phyloP scores from a whole-genome alignment of 2,329 filamentous ascomycete genomes.

The Elsinoe arachidis region DNA sequence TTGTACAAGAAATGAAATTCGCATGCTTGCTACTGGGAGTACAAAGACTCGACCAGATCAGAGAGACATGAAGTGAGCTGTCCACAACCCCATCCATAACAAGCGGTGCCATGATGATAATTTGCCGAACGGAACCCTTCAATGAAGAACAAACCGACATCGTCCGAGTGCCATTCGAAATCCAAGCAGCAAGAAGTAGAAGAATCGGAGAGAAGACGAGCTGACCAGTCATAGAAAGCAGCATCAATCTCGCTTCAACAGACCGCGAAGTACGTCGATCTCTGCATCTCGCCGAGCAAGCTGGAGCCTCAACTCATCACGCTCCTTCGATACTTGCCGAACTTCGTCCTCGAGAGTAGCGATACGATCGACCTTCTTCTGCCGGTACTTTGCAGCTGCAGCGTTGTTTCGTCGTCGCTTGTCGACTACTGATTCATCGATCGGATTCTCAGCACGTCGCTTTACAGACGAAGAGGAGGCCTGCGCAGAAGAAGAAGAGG shows the following conservation, averaged over 20 bases:
- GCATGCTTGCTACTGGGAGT: background rate
- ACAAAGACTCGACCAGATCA: conserved; percentile 1
- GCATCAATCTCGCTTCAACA: background rate
- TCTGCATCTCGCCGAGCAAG: conserved; percentile 57
- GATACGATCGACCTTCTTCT: conserved; percentile 59
- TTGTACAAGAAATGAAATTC: background rate
- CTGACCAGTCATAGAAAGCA: background rate
- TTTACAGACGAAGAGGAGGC: background rate
- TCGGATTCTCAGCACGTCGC: background rate
- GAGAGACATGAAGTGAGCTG: background rate
- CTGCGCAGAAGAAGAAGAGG: background rate
- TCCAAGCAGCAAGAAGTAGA: background rate
- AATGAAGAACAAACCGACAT: conserved; percentile 6
- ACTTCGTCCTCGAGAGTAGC: conserved; percentile 50
- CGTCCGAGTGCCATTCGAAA: background rate
- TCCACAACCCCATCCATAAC: background rate
- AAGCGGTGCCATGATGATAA: background rate
- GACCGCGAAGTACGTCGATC: conserved; percentile 42
- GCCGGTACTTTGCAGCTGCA: conserved; percentile 58
- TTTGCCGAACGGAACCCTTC: conserved; percentile 3
- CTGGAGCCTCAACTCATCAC: conserved; percentile 52
- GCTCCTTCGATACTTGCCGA: conserved; percentile 47
- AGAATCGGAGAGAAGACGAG: background rate
- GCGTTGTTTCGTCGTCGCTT: conserved; percentile 59
- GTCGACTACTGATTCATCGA: conserved; percentile 2